Evolutionary conservation across 139 green algal species (phyloP).

Genomic region (Nannochloris sp.): DNA sequence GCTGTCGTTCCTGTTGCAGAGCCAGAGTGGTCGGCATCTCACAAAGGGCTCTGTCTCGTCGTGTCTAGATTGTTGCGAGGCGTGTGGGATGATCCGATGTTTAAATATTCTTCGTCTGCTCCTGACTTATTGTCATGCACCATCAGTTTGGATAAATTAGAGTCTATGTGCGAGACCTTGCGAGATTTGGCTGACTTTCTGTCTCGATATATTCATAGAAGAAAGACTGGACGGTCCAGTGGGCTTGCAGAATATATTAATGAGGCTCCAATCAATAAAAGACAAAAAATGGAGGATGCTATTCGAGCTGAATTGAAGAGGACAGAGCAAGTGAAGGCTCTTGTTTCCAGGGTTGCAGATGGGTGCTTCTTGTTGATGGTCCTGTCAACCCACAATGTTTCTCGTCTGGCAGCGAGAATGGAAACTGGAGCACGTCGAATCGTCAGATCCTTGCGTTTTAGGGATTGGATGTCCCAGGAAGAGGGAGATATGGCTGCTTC

Average conservation of each 20-base stretch:
- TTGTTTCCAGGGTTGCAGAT: conserved; percentile 50
- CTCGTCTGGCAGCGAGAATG: conserved; percentile 41
- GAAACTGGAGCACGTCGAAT: conserved; percentile 16
- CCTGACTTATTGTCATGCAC: conserved; percentile 5
- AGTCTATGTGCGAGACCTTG: conserved; percentile 47
- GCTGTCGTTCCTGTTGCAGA: conserved; percentile 49
- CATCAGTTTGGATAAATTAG: conserved; percentile 14
- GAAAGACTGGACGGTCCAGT: neutral
- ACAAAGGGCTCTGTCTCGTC: conserved; percentile 72
- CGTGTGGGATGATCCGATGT: conserved; percentile 64
- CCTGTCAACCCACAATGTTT: conserved; percentile 31
- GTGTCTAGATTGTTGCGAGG: conserved; percentile 59
- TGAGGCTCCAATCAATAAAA: conserved; percentile 36
- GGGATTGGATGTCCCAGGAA: conserved; percentile 48
- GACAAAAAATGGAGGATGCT: conserved; percentile 59
- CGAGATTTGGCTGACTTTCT: conserved; percentile 51
- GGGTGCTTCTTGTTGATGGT: conserved; percentile 46
- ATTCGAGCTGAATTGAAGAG: conserved; percentile 54
- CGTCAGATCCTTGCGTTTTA: conserved; percentile 25
- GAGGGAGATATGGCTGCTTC: conserved; percentile 47
- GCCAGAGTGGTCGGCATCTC: conserved; percentile 64
- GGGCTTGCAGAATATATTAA: neutral
- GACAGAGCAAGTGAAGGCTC: conserved; percentile 25
- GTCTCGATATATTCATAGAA: conserved; percentile 25
- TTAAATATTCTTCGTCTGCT: conserved; percentile 2